A percentile compares a stretch with the other conserved stretches of the same genome.
These are phyloP conservation scores for Irpex sp. DNA, from an alignment of 1,284 basidiomycete species.

Conservation along the genomic window DNA sequence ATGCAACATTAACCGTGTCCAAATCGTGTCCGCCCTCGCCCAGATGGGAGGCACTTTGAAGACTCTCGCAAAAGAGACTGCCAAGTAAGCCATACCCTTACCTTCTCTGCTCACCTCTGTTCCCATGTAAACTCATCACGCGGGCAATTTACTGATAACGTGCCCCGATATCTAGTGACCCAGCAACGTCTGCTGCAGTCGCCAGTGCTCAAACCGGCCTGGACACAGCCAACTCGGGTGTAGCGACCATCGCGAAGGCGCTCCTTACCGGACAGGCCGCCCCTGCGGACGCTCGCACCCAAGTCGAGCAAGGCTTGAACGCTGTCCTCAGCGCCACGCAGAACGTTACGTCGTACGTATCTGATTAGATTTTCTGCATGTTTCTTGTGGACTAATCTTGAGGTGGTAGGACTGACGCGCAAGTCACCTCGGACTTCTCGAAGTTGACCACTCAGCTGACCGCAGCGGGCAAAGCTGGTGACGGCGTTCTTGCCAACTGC, in stretches of 20 bases:
- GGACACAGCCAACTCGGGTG: slow-evolving; percentile 37
- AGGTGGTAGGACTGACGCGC: slow-evolving; percentile 1
- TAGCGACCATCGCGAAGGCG: slow-evolving; percentile 42
- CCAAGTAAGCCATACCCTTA: slow-evolving; percentile 20
- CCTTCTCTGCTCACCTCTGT: background rate
- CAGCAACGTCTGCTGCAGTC: slow-evolving; percentile 29
- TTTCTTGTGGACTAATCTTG: no score
- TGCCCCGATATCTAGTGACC: slow-evolving; percentile 31
- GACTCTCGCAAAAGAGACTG: background rate
- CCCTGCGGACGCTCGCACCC: slow-evolving; percentile 42
- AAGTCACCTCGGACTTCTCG: slow-evolving; percentile 11
- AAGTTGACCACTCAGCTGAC: slow-evolving; percentile 10
- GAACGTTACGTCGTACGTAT: slow-evolving; percentile 40
- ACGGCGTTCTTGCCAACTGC: slow-evolving; percentile 23
- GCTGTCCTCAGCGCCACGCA: slow-evolving; percentile 39
- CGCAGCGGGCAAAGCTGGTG: slow-evolving; percentile 13
- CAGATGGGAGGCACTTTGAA: slow-evolving; percentile 18
- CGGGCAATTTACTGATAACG: background rate
- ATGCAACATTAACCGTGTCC: slow-evolving; percentile 32
- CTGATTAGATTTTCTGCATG: background rate
- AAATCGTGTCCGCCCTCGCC: slow-evolving; percentile 26
- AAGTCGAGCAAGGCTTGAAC: slow-evolving; percentile 40
- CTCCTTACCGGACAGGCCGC: slow-evolving; percentile 41
- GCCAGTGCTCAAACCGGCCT: slow-evolving; percentile 36
- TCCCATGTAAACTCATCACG: no score